phyloP scores from a whole-genome alignment of 2,329 filamentous ascomycete genomes.

The Verticillium isaacii region DNA sequence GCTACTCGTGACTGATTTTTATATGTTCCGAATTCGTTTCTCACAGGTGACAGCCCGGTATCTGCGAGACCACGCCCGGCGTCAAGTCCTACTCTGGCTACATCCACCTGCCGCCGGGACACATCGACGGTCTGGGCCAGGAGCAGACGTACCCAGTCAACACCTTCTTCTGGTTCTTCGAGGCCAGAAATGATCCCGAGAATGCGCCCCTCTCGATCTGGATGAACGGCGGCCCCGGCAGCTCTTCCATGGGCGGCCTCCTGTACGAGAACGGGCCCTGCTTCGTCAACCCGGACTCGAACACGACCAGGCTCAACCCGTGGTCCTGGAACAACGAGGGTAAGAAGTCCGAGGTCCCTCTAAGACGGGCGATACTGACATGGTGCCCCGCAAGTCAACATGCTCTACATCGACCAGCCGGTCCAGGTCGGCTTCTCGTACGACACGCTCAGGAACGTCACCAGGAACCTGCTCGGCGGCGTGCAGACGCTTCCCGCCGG shows the following conservation, averaged over 20 bases:
- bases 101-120: constrained; percentile 43
- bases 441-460: constrained; percentile 14
- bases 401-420: constrained; percentile 17
- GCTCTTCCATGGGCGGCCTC: constrained; percentile 47
- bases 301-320: constrained; percentile 44
- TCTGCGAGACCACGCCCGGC: constrained; percentile 48
- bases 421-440: constrained; percentile 17
- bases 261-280: constrained; percentile 50
- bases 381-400: constrained; percentile 9
- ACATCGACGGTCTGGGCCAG: constrained; percentile 28
- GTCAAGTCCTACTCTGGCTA: constrained; percentile 60
- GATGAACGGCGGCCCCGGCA: constrained; percentile 57
- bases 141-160: constrained; percentile 35
- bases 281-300: constrained; percentile 44
- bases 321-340: constrained; percentile 56
- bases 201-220: constrained; percentile 44
- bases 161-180: constrained; percentile 37
- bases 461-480: constrained; percentile 8
- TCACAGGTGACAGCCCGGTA: constrained; percentile 37
- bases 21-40: not conserved
- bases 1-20: constrained; percentile 3
- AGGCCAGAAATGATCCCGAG: constrained; percentile 18
- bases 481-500: constrained; percentile 7
- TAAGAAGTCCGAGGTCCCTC: not conserved
- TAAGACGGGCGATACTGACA: too few species aligned